Evolutionary conservation across 2,329 filamentous ascomycete genomes (phyloP).

Genomic region (Periconia digitata): DNA sequence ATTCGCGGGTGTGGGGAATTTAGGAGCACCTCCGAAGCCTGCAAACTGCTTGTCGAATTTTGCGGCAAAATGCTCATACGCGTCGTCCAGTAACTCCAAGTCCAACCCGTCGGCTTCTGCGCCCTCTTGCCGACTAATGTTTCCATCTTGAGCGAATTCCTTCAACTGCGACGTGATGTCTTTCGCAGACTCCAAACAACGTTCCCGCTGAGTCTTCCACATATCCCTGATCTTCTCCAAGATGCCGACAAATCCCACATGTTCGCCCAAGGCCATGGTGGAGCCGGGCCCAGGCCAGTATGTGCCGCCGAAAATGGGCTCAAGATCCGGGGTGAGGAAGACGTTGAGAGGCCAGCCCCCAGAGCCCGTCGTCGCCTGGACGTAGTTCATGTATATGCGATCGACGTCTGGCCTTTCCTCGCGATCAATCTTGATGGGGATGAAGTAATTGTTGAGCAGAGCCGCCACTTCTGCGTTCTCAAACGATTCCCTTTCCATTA

Average conservation of each 20-base stretch:
- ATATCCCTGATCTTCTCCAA: constrained; percentile 71
- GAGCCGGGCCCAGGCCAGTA: constrained; percentile 87
- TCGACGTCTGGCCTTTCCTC: constrained; percentile 95
- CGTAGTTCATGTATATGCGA: constrained; percentile 97
- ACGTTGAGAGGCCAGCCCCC: constrained; percentile 96
- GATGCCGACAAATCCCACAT: constrained; percentile 80
- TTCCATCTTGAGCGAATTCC: constrained; percentile 88
- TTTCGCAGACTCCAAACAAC: constrained; percentile 79
- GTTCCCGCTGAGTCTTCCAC: constrained; percentile 83
- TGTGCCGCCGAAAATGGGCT: constrained; percentile 93
- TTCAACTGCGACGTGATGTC: constrained; percentile 79
- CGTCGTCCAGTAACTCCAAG: constrained; percentile 88
- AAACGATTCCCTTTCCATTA: constrained; percentile 93
- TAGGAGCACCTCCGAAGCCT: constrained; percentile 76
- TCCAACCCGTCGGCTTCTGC: constrained; percentile 72
- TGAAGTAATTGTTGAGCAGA: constrained; percentile 82
- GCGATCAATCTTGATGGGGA: constrained; percentile 89
- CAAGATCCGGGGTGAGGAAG: constrained; percentile 90
- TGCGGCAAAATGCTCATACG: constrained; percentile 69
- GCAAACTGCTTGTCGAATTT: constrained; percentile 79
- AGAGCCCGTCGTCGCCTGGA: constrained; percentile 85
- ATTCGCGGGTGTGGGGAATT: constrained; percentile 88
- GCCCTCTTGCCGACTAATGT: constrained; percentile 51
- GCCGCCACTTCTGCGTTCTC: constrained; percentile 77
- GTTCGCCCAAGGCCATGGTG: constrained; percentile 50